phyloP scores from a whole-genome alignment of 2,329 filamentous ascomycete species.

The Pseudogymnoascus sp. region DNA sequence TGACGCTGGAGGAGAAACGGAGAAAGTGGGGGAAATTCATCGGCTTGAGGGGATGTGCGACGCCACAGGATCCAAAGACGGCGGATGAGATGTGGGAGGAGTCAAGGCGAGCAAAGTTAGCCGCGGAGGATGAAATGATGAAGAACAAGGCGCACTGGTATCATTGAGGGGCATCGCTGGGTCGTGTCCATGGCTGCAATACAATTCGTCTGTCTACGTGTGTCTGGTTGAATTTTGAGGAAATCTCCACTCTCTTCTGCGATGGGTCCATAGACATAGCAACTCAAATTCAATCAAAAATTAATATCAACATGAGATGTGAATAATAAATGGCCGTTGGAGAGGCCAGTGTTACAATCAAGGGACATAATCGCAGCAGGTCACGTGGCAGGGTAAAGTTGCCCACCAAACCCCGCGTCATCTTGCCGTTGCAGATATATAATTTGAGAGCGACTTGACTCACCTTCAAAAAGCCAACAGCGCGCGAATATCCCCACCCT shows the following conservation, averaged over 20 bases:
- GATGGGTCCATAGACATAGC: not conserved
- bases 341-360: not conserved
- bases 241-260: not conserved
- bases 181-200: not conserved
- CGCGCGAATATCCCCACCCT: not conserved
- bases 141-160: not conserved
- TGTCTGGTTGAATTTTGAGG: not conserved
- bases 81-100: slow-evolving; percentile 34
- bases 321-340: not conserved
- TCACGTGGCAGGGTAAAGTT: slow-evolving; percentile 11
- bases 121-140: slow-evolving; percentile 7
- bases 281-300: slow-evolving; percentile 4
- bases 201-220: not conserved
- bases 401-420: slow-evolving; percentile 10
- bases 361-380: not conserved
- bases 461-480: slow-evolving; percentile 8
- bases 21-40: slow-evolving; percentile 66
- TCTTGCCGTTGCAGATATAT: slow-evolving; percentile 10
- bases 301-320: not conserved
- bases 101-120: slow-evolving; percentile 19
- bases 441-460: slow-evolving; percentile 11
- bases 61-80: slow-evolving; percentile 30
- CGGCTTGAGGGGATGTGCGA: slow-evolving; percentile 55
- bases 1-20: slow-evolving; percentile 54
- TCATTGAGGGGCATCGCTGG: not conserved